phyloP scores from a whole-genome alignment of 2,329 filamentous ascomycete species.

The Stylonectria norvegica region DNA sequence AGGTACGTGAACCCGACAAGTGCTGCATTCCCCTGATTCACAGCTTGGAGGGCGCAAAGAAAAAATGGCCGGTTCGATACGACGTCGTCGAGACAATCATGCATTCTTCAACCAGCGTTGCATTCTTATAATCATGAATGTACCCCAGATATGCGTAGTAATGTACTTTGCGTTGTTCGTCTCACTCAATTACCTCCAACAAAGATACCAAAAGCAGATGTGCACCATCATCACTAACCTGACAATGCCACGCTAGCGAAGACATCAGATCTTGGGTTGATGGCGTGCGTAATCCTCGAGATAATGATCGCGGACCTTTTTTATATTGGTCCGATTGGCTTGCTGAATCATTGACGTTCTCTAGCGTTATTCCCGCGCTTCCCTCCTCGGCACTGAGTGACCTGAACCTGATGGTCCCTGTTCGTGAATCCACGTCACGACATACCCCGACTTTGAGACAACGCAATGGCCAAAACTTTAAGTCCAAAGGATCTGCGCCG shows the following conservation, averaged over 20 bases:
- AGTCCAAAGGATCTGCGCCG: conserved; percentile 20
- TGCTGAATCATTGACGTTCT: not conserved
- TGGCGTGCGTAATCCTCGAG: not conserved
- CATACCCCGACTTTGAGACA: not conserved
- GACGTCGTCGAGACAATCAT: not conserved
- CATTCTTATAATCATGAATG: not conserved
- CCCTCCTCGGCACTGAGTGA: not conserved
- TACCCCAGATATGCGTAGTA: not conserved
- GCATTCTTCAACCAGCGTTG: not conserved
- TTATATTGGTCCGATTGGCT: not conserved
- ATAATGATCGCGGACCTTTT: not conserved
- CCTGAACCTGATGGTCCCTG: not conserved
- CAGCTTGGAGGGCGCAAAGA: not conserved
- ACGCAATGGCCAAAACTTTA: conserved; percentile 21
- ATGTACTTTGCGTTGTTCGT: not conserved
- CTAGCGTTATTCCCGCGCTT: not conserved
- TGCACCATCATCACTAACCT: not conserved
- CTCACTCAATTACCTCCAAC: not conserved
- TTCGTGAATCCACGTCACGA: not conserved
- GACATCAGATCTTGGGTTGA: not conserved
- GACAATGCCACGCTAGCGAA: not conserved
- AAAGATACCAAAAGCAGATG: not conserved
- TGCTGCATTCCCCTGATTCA: not conserved
- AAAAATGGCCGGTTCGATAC: not conserved
- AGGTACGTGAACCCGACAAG: not conserved